These are phyloP conservation scores for Plicaturopsis crispa DNA, from an alignment of 768 basidiomycete species.

Conservation along the genomic window DNA sequence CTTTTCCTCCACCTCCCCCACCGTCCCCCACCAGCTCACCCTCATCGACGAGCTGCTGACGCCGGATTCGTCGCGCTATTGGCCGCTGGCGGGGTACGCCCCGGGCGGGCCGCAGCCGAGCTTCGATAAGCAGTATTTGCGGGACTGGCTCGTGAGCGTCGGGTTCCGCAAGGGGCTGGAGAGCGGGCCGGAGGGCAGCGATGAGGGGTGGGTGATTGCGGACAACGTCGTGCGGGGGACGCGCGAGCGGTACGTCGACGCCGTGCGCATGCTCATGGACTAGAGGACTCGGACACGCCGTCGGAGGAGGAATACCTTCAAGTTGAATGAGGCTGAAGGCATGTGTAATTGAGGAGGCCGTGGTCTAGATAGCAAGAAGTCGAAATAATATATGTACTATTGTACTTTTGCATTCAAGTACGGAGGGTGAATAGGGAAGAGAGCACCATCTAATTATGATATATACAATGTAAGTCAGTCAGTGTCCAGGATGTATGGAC, in stretches of 20 bases:
- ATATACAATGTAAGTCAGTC: no score
- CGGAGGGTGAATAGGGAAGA: no score
- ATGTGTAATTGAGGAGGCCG: no score
- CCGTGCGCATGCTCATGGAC: conserved; percentile 47
- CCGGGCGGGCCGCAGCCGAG: conserved; percentile 76
- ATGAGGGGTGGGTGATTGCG: conserved; percentile 74
- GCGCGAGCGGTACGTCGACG: conserved; percentile 71
- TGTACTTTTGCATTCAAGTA: no score
- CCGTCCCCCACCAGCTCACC: conserved; percentile 44
- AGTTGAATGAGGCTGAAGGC: no score
- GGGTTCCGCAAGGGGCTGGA: conserved; percentile 82
- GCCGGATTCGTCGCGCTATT: conserved; percentile 95
- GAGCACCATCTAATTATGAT: no score
- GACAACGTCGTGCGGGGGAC: conserved; percentile 75
- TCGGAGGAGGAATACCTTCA: no score
- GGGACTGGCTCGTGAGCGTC: conserved; percentile 75
- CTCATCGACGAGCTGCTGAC: conserved; percentile 96
- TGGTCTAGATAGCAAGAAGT: no score
- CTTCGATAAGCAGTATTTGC: conserved; percentile 95
- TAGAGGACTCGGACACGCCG: no score
- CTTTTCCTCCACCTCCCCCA: conserved; percentile 17
- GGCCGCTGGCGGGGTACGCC: conserved; percentile 72
- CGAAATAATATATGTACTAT: no score
- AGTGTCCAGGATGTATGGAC: no score
- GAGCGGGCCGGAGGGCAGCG: conserved; percentile 55